Base-by-base conservation (phyloP, 345 rosid species). In the Rhizophora mangle region DNA sequence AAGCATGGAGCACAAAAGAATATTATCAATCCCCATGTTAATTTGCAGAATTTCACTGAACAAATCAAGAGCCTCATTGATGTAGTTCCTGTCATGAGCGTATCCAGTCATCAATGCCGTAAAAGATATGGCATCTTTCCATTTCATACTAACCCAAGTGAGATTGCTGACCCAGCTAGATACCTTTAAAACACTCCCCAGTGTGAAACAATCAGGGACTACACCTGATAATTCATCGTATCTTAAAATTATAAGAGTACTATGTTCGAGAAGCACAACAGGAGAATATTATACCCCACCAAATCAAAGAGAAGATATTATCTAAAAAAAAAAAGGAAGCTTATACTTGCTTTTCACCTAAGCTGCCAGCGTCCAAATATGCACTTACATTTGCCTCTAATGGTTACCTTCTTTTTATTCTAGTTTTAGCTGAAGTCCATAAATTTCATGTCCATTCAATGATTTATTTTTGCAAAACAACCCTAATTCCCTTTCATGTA, bases 121-220 rank as follows among this genome's bases (percentile, higher is more conserved):
- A 81, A 85, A 87, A 67, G 87, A 83, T 62, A 84, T 70, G 24
- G 82, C 43, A 80, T 92, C 96, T 74, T 78, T 84, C 67, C 51
- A 73, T 43, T 24, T 56, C 87, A 81, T 70, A 58, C 68, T 64
- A 64, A 89, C 85, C 72, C 68, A 63, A 62, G 72, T 47, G 52
- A 79, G 68, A 76, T 71, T 53, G 39, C 66, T 70, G 67, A 65
- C 72, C 67, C 70, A 76, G 59, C 77, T 65, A 60, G 76, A 84
- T 62, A 85, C 89, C 79, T 84, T 85, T 65, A 89, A 84, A 72
- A 89, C 79, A 81, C 82, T 83, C 22, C 88, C 89, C 58, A 89
- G 74, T 36, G 91, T 88, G 80, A 83, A 86, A 78, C 70, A 79
- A 78, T 92, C 94, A 64, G 88, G 94, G 70, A 62, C 26, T 65